Percentiles rank a stretch among this genome's conserved stretches.
Conservation (phyloP, 768 basidiomycete genomes). For the Erythrobasidium yunnanense region DNA sequence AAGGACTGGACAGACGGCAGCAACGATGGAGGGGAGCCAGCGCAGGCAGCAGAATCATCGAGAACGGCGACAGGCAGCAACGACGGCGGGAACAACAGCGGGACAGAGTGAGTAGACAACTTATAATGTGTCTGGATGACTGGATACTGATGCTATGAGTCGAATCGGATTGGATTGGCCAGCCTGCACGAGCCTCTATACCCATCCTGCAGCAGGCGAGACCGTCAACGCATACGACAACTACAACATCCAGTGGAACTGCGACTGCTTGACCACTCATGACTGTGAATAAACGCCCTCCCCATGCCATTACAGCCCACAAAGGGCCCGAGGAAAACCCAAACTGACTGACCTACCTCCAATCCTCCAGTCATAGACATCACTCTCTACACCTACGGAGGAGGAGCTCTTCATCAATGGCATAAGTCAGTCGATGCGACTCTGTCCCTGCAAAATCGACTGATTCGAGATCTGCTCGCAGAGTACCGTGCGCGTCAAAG, state of each 20-base stretch:
- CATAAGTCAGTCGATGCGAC: not conserved
- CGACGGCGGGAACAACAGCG: not conserved
- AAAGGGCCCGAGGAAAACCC: not conserved
- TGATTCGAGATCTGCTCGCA: not conserved
- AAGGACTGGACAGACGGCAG: not conserved
- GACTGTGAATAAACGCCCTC: not conserved
- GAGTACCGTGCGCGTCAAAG: constrained; percentile 17
- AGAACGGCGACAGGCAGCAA: not conserved
- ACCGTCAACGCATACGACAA: constrained; percentile 18
- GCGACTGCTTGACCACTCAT: not conserved
- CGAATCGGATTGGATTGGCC: too few species aligned
- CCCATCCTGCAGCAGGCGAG: constrained; percentile 6
- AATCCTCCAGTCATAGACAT: constrained; percentile 14
- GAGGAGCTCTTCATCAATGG: constrained; percentile 20
- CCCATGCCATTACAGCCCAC: not conserved
- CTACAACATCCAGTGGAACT: constrained; percentile 17
- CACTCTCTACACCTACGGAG: constrained; percentile 6
- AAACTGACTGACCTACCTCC: not conserved
- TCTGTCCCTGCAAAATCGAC: not conserved
- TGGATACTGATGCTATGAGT: too few species aligned
- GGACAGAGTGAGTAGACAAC: not conserved
- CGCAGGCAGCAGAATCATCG: too few species aligned
- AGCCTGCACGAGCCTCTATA: constrained; percentile 11
- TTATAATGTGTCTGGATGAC: not conserved
- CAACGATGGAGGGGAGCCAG: not conserved